Conservation (phyloP, 345 rosid genomes). For the Aegle marmelos region DNA sequence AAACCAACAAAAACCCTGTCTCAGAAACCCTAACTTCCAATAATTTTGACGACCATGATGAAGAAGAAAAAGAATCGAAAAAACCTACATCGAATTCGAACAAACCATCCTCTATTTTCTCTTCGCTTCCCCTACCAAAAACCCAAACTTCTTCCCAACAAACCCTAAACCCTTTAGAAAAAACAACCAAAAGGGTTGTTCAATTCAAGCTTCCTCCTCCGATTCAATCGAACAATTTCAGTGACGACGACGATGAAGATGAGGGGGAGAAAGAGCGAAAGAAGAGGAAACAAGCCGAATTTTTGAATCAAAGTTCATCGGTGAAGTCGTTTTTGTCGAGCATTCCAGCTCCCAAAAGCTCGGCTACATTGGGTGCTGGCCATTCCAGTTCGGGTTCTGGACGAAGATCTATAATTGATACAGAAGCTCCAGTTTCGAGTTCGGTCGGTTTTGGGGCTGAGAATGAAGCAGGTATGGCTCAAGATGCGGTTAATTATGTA, state of each 20-base stretch:
- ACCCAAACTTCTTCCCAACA: conserved; percentile 17
- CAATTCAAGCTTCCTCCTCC: conserved; percentile 57
- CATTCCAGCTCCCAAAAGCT: conserved; percentile 73
- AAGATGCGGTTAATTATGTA: conserved; percentile 12
- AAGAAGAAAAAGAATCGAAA: not conserved
- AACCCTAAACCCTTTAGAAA: conserved; percentile 1
- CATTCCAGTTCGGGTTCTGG: conserved; percentile 55
- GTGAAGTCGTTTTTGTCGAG: conserved; percentile 70
- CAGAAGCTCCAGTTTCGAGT: conserved; percentile 31
- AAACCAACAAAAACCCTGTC: conserved; percentile 10
- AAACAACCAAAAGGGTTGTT: conserved; percentile 52
- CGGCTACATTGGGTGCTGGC: conserved; percentile 59
- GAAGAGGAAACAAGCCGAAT: conserved; percentile 33
- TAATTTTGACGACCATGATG: conserved; percentile 6
- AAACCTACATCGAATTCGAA: conserved; percentile 24
- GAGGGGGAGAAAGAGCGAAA: conserved; percentile 47
- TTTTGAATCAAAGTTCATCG: conserved; percentile 32
- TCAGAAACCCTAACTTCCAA: not conserved
- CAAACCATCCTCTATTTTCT: conserved; percentile 34
- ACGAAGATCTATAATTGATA: conserved; percentile 62
- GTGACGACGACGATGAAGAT: conserved; percentile 48
- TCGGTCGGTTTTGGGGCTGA: conserved; percentile 14
- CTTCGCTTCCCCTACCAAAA: conserved; percentile 54
- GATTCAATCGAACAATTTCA: conserved; percentile 14
- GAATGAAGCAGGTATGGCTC: conserved; percentile 25